A percentile compares a stretch with the other conserved stretches of the same genome.
Evolutionary conservation across 1,284 basidiomycete genomes (phyloP).

Genomic region (Mycena citricolor): DNA sequence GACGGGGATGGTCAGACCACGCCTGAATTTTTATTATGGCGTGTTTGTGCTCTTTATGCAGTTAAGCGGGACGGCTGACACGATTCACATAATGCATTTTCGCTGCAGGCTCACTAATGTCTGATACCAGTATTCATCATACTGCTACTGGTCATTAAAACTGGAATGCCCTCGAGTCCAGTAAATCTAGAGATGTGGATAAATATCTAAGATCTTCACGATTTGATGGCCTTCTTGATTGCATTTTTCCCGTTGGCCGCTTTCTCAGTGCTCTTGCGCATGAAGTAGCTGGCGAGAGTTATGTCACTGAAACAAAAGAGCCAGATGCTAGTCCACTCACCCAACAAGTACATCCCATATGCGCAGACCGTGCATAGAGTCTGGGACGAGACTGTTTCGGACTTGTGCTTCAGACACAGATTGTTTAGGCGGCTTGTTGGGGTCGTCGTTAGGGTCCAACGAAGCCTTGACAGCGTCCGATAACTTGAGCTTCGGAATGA

Average conservation of each 20-base stretch:
- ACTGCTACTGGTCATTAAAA: too few species aligned
- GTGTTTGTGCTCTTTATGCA: too few species aligned
- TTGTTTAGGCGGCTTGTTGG: conserved; percentile 48
- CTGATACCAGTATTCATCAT: too few species aligned
- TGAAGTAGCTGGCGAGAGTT: conserved; percentile 41
- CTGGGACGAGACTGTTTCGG: conserved; percentile 37
- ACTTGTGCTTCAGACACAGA: conserved; percentile 61
- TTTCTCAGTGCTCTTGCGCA: conserved; percentile 44
- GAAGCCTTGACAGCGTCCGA: conserved; percentile 48
- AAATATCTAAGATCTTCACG: not conserved
- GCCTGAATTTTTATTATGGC: conserved; percentile 1
- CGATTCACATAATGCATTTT: too few species aligned
- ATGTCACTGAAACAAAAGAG: conserved; percentile 5
- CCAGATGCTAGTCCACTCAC: conserved; percentile 30
- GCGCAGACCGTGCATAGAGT: conserved; percentile 48
- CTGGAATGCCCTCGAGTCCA: too few species aligned
- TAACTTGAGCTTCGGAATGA: conserved; percentile 48
- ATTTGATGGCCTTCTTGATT: conserved; percentile 11
- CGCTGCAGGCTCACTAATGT: too few species aligned
- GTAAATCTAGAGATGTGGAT: too few species aligned
- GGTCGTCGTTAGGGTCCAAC: conserved; percentile 51
- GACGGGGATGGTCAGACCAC: conserved; percentile 2
- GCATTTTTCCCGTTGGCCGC: conserved; percentile 24
- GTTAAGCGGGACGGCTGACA: too few species aligned
- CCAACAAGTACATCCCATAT: conserved; percentile 55